phyloP scores from a whole-genome alignment of 2,329 filamentous ascomycete genomes.

The Scolecobasidium constrictum region DNA sequence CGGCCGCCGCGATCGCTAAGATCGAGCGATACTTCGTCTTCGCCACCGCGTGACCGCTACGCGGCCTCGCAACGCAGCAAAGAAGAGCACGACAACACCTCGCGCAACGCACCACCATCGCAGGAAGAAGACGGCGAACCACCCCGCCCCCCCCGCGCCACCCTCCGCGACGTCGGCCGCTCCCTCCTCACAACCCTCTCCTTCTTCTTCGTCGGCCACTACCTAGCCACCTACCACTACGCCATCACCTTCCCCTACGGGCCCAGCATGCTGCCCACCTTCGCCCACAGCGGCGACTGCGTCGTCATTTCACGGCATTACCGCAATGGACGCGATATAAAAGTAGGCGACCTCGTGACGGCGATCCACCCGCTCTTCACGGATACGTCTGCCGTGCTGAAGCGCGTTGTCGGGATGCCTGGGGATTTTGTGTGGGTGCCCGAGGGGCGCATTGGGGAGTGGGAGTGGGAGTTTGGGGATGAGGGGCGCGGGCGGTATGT shows the following conservation, averaged over 20 bases:
- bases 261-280: slow-evolving; percentile 5
- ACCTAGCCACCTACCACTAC: not conserved
- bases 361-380: slow-evolving; percentile 26
- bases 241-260: not conserved
- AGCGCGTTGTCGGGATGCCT: slow-evolving; percentile 53
- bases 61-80: too few species aligned
- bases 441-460: slow-evolving; percentile 41
- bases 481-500: slow-evolving; percentile 43
- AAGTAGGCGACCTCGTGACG: slow-evolving; percentile 74
- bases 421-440: slow-evolving; percentile 64
- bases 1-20: too few species aligned
- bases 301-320: slow-evolving; percentile 58
- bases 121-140: slow-evolving; percentile 17
- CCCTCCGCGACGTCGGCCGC: not conserved
- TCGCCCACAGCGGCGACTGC: slow-evolving; percentile 44
- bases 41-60: too few species aligned
- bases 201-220: slow-evolving; percentile 1
- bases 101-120: not conserved
- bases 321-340: slow-evolving; percentile 54
- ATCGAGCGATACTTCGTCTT: too few species aligned
- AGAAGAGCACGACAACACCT: not conserved
- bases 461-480: not conserved
- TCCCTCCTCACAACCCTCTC: not conserved
- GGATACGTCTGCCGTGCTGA: slow-evolving; percentile 26
- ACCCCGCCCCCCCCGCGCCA: too few species aligned